phyloP scores from a whole-genome alignment of 345 rosid genomes.

The Citrus inodora region DNA sequence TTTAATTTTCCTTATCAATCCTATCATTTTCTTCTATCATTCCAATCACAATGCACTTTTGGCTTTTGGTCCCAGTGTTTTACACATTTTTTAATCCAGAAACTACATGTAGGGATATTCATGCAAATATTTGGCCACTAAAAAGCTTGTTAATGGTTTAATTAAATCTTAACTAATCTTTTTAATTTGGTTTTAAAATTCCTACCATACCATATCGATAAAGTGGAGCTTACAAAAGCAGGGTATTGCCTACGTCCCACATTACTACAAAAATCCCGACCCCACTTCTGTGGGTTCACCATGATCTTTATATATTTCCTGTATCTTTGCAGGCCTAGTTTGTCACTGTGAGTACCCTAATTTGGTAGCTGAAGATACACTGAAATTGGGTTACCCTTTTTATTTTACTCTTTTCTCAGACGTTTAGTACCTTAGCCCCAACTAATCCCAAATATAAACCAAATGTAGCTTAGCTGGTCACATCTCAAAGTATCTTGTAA shows the following conservation, averaged over 20 bases:
- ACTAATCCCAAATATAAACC: not conserved
- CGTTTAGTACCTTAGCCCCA: not conserved
- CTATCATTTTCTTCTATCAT: not conserved
- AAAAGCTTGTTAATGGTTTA: not conserved
- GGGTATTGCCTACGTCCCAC: not conserved
- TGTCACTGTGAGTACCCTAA: not conserved
- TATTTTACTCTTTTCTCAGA: not conserved
- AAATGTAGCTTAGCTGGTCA: not conserved
- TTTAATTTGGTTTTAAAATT: not conserved
- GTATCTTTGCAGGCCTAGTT: not conserved
- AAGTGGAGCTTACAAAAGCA: not conserved
- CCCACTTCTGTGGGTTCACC: not conserved
- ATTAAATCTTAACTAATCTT: not conserved
- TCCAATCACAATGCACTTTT: not conserved
- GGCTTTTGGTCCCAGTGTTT: not conserved
- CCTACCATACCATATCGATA: not conserved
- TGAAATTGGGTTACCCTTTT: not conserved
- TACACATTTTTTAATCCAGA: not conserved
- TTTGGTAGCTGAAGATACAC: not conserved
- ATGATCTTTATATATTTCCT: not conserved
- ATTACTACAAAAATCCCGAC: not conserved
- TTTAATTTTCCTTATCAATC: not conserved
- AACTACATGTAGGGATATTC: not conserved
- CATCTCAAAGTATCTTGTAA: not conserved
- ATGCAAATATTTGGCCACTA: not conserved